A percentile compares a stretch with the other conserved stretches of the same genome.
Evolutionary conservation across 2,329 filamentous ascomycete genomes (phyloP).

Genomic region (Tolypocladium endophyticum): DNA sequence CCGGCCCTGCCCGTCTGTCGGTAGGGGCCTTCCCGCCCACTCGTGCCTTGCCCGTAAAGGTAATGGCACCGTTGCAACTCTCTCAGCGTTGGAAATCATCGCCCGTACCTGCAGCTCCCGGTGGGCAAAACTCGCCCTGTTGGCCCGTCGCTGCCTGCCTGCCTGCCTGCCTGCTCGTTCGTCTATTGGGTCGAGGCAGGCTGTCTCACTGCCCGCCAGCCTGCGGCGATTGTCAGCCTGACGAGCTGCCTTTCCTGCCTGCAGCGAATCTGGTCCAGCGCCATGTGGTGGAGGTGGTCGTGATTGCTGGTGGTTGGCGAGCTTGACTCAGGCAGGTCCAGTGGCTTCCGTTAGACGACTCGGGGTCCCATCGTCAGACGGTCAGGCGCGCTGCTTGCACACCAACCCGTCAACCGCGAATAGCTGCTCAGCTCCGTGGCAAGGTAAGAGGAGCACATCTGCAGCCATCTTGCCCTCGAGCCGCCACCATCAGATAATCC

Average conservation of each 20-base stretch:
- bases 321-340: not conserved
- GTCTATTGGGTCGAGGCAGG: too few relatives aligned
- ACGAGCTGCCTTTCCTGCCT: not conserved
- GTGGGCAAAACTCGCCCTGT: too few relatives aligned
- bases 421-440: not conserved
- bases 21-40: too few relatives aligned
- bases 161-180: too few relatives aligned
- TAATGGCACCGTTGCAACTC: too few relatives aligned
- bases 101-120: too few relatives aligned
- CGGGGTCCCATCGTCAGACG: not conserved
- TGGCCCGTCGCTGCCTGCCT: too few relatives aligned
- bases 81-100: too few relatives aligned
- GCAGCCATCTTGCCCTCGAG: not conserved
- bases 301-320: not conserved
- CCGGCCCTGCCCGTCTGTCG: too few relatives aligned
- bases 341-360: not conserved
- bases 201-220: not conserved
- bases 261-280: too few relatives aligned
- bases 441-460: not conserved
- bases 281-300: too few relatives aligned
- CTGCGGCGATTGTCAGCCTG: not conserved
- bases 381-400: not conserved
- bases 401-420: not conserved
- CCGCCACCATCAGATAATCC: not conserved
- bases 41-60: too few relatives aligned